A percentile compares a stretch with the other conserved stretches of the same genome.
phyloP scores from a whole-genome alignment of 2,329 filamentous ascomycete genomes.

The Aspergillus ustus region DNA sequence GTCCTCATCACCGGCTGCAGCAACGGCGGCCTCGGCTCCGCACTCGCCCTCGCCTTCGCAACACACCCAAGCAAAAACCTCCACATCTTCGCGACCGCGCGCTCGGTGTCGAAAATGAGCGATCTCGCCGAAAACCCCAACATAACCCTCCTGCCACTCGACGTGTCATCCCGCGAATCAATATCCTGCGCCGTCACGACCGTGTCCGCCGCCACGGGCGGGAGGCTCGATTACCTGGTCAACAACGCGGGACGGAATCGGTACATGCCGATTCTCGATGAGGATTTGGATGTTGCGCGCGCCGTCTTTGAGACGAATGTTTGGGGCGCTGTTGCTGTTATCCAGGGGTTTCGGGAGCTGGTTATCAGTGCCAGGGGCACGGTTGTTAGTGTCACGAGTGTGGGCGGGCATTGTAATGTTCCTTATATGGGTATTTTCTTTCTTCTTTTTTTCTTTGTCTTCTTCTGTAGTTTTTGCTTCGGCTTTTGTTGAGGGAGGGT shows the following conservation, averaged over 20 bases:
- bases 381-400: neutral
- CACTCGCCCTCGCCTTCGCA: conserved; percentile 42
- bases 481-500: no score
- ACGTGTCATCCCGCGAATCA: conserved; percentile 41
- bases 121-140: conserved; percentile 2
- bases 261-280: conserved; percentile 44
- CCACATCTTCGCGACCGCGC: conserved; percentile 46
- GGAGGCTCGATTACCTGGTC: conserved; percentile 43
- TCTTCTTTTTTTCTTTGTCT: no score
- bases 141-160: conserved; percentile 37
- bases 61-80: conserved; percentile 25
- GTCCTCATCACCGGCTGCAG: conserved; percentile 48
- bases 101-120: conserved; percentile 11
- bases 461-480: no score
- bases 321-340: conserved; percentile 23
- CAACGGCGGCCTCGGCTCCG: conserved; percentile 44
- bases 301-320: conserved; percentile 25
- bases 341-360: conserved; percentile 30
- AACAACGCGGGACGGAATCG: conserved; percentile 49
- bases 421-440: neutral
- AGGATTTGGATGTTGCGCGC: conserved; percentile 37
- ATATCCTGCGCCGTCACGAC: conserved; percentile 33
- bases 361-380: conserved; percentile 27
- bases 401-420: neutral
- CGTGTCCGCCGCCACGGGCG: conserved; percentile 32